Evolutionary conservation across 148 eudicot genomes (phyloP), one percentile per base, ranked within the genome.

Genomic region (Chenopodium album): DNA sequence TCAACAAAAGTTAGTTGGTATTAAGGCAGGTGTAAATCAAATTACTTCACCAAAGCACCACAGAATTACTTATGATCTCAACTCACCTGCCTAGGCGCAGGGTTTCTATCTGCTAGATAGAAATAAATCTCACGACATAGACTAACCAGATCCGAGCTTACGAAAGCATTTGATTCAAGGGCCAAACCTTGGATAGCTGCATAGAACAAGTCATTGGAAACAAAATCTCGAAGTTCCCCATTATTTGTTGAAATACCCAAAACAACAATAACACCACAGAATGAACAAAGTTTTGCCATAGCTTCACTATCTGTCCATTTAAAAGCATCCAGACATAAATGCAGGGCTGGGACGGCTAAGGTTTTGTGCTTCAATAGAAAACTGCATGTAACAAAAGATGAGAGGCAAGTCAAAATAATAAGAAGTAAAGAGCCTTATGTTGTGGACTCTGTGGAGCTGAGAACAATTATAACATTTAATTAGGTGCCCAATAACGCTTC

Each of bases 271-370:
- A 80, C 82, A 72, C 92, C 90, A 87, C 95, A 94, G 76, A 97
- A 91, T 75, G 91, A 79, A 70, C 90, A 84, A 80, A 92, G 79
- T 89, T 92, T 97, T 76, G 89, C 20, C 89, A 92, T 86, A 77
- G 98, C 88, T 84, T 97, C 99, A 82, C 86, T 86, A 78, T 97
- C 98, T 59, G 93, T 90, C 99, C 99, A 97, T 87, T 87, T 86
- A 79, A 94, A 91, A 65, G 95, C 94, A 85, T 89, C 94, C 80
- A 92, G 74, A 81, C 89, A 84, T 77, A 97, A 88, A 82, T 97
- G 98, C 83, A 97, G 74, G 22, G 89, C 95, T 14, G 94, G 98
- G 79, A 92, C 80, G 19, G 98, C 99, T 73, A 97, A 85, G 73
- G 82, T 83, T 82, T 85, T 88, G 88, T 91, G 91, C 81, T 82